Evolutionary conservation across 1,139 yeast genomes (phyloP), one percentile per base, ranked within the genome.

Genomic region (Ashbya aceris): DNA sequence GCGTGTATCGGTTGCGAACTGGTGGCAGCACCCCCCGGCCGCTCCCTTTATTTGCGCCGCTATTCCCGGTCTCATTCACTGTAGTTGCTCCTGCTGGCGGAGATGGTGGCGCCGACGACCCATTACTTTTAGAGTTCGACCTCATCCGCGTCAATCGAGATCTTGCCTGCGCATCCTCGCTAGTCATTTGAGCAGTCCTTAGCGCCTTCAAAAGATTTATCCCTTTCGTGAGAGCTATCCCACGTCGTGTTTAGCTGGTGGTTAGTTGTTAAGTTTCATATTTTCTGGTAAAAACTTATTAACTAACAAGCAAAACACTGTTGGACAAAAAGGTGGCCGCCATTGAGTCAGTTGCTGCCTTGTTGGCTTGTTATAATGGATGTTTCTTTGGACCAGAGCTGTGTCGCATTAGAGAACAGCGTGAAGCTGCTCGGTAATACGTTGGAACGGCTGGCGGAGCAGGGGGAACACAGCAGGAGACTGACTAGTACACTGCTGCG

Each of bases 61-160:
- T 20, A 6, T 29, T 29, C 7, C 6, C 20, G n/a, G 35, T n/a
- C n/a, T 10, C 17, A 5, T n/a, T 10, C 5, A n/a, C 20, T 32
- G 20, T 10, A 7, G 20, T 13, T 10, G 35, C 35, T 11, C 23
- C 35, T 13, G 27, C 11, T 23, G 39, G 45, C 17, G 39, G 17
- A 14, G 30, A 23, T 8, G 34, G 36, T 8, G 30, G 42, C 40
- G 33, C 48, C n/a, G 52, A 38, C 1, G 61, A 50, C 4, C 63
- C 62, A 36, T 47, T 50, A 43, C 62, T 58, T 39, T 57, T 52
- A 6, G 64, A 60, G 41, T 60, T 58, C 2, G 64, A 57, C 34
- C 64, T 52, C 13, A 34, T 34, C 29, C 37, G 20, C 11, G 27
- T 14, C 27, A 34, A n/a, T 10, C 37, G 37, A 34, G 37, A 34